Evolutionary conservation across 495 filamentous ascomycete genomes (phyloP), one percentile per base, ranked within the genome.

Genomic region (Penicillium tannophilum): DNA sequence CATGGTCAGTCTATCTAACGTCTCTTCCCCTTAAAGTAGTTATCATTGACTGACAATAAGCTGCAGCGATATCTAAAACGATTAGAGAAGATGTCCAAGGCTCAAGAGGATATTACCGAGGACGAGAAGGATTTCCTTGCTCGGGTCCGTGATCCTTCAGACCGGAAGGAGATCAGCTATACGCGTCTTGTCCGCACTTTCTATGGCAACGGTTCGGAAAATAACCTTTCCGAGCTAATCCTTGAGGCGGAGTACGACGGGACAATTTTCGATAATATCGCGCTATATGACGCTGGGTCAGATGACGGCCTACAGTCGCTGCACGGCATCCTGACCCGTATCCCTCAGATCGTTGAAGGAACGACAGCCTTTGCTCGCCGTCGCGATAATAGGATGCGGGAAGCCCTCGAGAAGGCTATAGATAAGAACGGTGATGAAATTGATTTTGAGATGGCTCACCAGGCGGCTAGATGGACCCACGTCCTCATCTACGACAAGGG

Each of bases 401-500:
- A 48, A 48, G 14, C 26, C 26, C 8, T 26, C 12, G 6, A 48
- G 20, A 19, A 48, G 20, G 45, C 45, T 2, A 23, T 23, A 30
- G 23, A 30, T 9, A 20, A 48, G 8, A 2, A 23, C 20, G 20
- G 20, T 23, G 0, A 10, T 26, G 45, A 26, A 9, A 4, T 6
- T 26, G 20, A 8, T 48, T 3, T 48, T 14, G 23, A 2, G 20
- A 14, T 48, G 9, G 4, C 9, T 28, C 45, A 48, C 20, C 26
- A 1, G 9, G 45, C 45, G 26, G 19, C 19, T 19, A 12, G 20
- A 48, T 48, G 20, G 20, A n/a, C 2, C 8, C 23, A 48, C 26
- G 45, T 48, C 7, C 26, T 48, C 20, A 30, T 48, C 19, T 48
- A 48, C 14, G 45, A 48, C 12, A 48, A 48, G 20, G 45, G 28